These are phyloP conservation scores for Aureobasidium subglaciale DNA, from an alignment of 2,329 filamentous ascomycete species.

Conservation along the genomic window DNA sequence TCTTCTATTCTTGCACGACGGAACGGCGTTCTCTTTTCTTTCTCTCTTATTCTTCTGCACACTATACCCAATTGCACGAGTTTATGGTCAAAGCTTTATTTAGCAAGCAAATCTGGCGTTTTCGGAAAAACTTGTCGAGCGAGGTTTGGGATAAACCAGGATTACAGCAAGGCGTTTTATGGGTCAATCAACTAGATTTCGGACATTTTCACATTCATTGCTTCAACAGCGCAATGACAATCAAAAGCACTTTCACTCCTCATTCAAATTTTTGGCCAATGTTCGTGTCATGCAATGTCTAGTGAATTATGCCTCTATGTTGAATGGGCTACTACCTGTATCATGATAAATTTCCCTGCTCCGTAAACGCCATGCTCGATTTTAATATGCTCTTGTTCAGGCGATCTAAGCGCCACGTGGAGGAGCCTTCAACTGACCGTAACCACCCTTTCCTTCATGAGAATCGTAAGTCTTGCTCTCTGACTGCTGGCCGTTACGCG, in stretches of 20 bases:
- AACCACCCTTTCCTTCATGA: slow-evolving; percentile 55
- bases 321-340: not conserved
- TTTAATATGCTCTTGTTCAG: not conserved
- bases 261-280: not conserved
- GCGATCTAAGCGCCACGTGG: not conserved
- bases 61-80: slow-evolving; percentile 13
- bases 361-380: too few species aligned
- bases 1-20: not conserved
- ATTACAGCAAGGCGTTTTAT: not conserved
- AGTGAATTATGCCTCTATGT: not conserved
- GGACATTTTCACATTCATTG: not conserved
- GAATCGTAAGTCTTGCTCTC: slow-evolving; percentile 61
- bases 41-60: not conserved
- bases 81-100: slow-evolving; percentile 8
- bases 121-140: not conserved
- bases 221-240: slow-evolving; percentile 8
- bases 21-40: not conserved
- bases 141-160: not conserved
- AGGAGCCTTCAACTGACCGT: slow-evolving; percentile 48
- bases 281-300: not conserved
- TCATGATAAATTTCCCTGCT: too few species aligned
- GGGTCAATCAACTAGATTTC: slow-evolving; percentile 2
- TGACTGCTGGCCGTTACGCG: slow-evolving; percentile 54
- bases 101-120: not conserved
- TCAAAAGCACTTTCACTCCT: slow-evolving; percentile 1